Evolutionary conservation across 768 basidiomycete species (phyloP), one percentile per base, ranked within the genome.

Genomic region (Myochromella boudieri): DNA sequence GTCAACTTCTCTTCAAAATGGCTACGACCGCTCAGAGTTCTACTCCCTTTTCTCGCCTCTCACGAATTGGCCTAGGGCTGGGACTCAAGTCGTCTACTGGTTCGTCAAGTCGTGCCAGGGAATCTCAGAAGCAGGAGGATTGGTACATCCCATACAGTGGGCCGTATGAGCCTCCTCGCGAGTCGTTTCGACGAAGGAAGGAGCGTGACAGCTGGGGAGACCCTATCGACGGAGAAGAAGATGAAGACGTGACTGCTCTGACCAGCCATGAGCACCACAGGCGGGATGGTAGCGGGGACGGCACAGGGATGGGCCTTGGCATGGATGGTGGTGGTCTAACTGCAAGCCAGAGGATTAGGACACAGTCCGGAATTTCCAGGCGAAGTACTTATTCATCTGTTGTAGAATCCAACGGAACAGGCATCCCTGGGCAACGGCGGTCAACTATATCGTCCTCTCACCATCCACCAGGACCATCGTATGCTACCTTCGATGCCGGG

Each of bases 81-180:
- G 39, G 50, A 18, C 42, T 38, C 34, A 47, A 55, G 34, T 46
- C 52, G 27, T 29, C 48, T 14, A 53, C 52, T 34, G 36, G 51
- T 17, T 36, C 45, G 9, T 31, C 40, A 21, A 37, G 29, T 27
- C 53, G 36, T 20, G 27, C 44, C 25, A 42, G 44, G 24, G 49
- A 46, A 34, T 31, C 41, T 15, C 39, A 44, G n/a, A 43, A 58
- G 11, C 68, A 74, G 18, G 75, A 76, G 15, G 76, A 81, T 46
- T 81, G 80, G 77, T 82, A 82, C 62, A 79, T 79, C 38, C 81
- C 82, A 0, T 83, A 85, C 69, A 80, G 78, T 51, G 81, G 81
- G 1, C 81, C 83, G 1, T 76, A 78, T 63, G 82, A 84, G 53
- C 60, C 62, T n/a, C 67, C 70, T 9, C 63, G 54, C 33, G 59